Percentiles rank a stretch among this genome's conserved stretches.
phyloP scores from a whole-genome alignment of 768 basidiomycete species.

The Tephrocybe rancida region DNA sequence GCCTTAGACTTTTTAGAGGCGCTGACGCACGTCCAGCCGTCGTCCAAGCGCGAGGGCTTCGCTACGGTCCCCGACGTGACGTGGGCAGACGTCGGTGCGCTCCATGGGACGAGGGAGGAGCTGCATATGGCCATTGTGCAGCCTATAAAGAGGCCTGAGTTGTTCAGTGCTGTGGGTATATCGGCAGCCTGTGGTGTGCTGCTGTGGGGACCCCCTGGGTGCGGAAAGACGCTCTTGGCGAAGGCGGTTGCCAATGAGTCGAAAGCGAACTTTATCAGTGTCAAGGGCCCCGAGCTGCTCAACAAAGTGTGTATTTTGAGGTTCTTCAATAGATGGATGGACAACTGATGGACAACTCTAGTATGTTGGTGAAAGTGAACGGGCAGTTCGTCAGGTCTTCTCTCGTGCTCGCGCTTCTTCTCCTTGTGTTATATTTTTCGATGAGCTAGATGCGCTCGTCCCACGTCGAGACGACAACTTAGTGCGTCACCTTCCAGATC shows the following conservation, averaged over 20 bases:
- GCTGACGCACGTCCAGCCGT: slow-evolving; percentile 90
- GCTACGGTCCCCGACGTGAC: slow-evolving; percentile 95
- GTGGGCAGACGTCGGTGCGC: slow-evolving; percentile 93
- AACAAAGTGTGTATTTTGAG: slow-evolving; percentile 73
- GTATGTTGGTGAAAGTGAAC: slow-evolving; percentile 98
- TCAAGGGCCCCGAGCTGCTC: slow-evolving; percentile 94
- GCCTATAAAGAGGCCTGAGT: slow-evolving; percentile 86
- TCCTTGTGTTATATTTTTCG: slow-evolving; percentile 95
- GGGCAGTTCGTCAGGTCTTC: slow-evolving; percentile 94
- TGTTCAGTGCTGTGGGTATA: slow-evolving; percentile 89
- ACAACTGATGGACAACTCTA: slow-evolving; percentile 28
- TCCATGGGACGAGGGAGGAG: slow-evolving; percentile 85
- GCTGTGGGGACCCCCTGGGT: slow-evolving; percentile 99
- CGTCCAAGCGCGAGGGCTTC: slow-evolving; percentile 97
- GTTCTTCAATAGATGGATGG: background rate
- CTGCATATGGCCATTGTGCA: slow-evolving; percentile 98
- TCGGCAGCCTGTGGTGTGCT: slow-evolving; percentile 91
- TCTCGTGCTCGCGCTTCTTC: slow-evolving; percentile 90
- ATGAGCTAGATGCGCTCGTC: slow-evolving; percentile 91
- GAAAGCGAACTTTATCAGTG: slow-evolving; percentile 94
- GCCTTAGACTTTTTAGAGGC: slow-evolving; percentile 79
- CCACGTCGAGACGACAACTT: slow-evolving; percentile 88
- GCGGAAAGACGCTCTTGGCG: slow-evolving; percentile 96
- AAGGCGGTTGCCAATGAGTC: slow-evolving; percentile 98
- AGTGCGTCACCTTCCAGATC: slow-evolving; percentile 43